Evolutionary conservation across 116 monocot genomes (phyloP), one percentile per base, ranked within the genome.

Genomic region (Dioscorea cayenensis): DNA sequence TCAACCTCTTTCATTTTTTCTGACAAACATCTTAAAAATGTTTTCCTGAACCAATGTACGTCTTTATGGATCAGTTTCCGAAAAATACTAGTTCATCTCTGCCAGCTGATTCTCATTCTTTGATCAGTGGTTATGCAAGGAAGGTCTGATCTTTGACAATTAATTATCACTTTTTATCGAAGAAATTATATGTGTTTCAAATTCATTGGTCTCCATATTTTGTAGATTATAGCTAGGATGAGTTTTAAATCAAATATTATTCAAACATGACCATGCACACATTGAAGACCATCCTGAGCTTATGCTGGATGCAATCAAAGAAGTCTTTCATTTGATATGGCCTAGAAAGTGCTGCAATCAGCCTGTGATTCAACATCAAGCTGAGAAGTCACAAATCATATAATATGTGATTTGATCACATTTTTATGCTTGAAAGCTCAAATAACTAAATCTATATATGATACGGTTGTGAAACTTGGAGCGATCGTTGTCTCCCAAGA

Each of bases 111-210:
- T 50, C 69, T 73, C 75, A 87, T 70, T 86, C 91, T 58, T 64
- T 84, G 51, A 83, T 88, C 72, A 91, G 94, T 16, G 84, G 94
- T 51, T 91, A 91, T 81, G 94, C 94, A 71, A 80, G 94, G 49
- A 94, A 94, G 94, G 94, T 87, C 14, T 16, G 55, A 61, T 60
- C 1, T 62, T 62, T 22, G 23, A 62, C 62, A 25, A 2, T 27
- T 23, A 3, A 0, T 6, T 7, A 23, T 23, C 21, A 4, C 62
- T 27, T 62, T 62, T 1, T 1, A 51, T 16, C 51, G 29, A 43
- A 55, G 52, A 14, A 55, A n/a, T n/a, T n/a, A 55, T 2, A 55
- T 17, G 14, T 55, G 1, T 4, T 55, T 55, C 18, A 19, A 17
- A 55, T 55, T 14, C 52, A 18, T 43, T 36, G 23, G 14, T 63